A percentile compares a stretch with the other conserved stretches of the same genome.
Conservation (phyloP, 73 alveolate genomes). For the Stentor coeruleus region DNA sequence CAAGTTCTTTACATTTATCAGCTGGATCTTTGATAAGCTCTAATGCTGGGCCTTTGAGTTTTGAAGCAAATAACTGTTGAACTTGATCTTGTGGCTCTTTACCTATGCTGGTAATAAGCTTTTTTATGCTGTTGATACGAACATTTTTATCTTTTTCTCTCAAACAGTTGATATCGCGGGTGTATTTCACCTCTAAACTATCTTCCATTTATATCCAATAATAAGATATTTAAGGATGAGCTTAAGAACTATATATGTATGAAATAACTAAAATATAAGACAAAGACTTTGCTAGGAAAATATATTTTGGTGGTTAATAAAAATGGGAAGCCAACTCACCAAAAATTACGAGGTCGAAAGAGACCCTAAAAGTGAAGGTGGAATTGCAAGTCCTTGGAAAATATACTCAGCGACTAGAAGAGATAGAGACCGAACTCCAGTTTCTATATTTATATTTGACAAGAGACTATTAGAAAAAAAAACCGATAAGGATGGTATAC, state of each 20-base stretch:
- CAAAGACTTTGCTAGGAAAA: too few relatives aligned
- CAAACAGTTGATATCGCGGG: neutral
- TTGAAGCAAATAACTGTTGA: neutral
- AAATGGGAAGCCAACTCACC: constrained; percentile 81
- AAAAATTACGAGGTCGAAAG: constrained; percentile 79
- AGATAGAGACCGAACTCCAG: constrained; percentile 68
- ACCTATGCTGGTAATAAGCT: neutral
- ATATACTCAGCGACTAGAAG: constrained; percentile 75
- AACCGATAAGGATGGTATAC: constrained; percentile 59
- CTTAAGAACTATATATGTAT: too few relatives aligned
- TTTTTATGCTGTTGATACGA: neutral
- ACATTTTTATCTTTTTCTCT: neutral
- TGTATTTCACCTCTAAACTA: neutral
- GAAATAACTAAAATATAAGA: too few relatives aligned
- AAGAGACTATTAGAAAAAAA: constrained; percentile 68
- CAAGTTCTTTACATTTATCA: constrained; percentile 2
- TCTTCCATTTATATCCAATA: too few relatives aligned
- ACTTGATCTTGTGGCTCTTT: neutral
- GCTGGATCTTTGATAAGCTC: neutral
- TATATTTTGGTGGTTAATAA: neutral
- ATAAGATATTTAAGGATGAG: too few relatives aligned
- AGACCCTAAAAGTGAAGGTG: constrained; percentile 73
- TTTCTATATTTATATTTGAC: constrained; percentile 80
- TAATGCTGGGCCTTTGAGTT: neutral
- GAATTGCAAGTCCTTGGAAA: constrained; percentile 70